Base-by-base conservation (phyloP, 2,329 filamentous ascomycete species). In the Davidsoniella australis region DNA sequence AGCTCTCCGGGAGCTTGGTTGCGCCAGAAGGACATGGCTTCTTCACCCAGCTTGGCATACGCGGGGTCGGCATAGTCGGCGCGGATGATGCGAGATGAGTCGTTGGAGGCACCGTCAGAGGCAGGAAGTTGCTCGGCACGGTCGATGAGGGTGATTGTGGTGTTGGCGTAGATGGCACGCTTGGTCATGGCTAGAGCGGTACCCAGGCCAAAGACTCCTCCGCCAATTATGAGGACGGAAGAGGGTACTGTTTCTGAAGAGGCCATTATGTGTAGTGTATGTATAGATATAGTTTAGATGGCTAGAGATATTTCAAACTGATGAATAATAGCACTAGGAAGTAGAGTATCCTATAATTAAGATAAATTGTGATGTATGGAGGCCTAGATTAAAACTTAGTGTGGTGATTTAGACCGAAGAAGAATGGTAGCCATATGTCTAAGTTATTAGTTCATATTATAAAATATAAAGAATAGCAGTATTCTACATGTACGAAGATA, bases 11-110 rank as follows among this genome's bases (percentile, higher is more conserved):
- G 56, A 4, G 69, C 63, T 57, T 63, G 63, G 61, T 72, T 74
- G 57, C 81, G 76, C 84, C 78, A 91, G 59, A 73, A 68, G 16
- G 69, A 63, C 58, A 85, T 82, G 1, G 87, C 86, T 36, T 76
- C 68, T 16, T 75, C 71, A 17, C 81, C 86, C 42, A 96, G 76
- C 14, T 70, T 66, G 5, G 85, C 75, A 64, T 96, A 96, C 18
- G 79, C 74, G 0, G 75, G 67, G 59, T 89, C 79, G 4, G 84
- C 80, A 60, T 96, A 96, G 69, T 96, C 89, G 46, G 75, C 66
- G 50, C 78, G 71, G 55, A 82, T 69, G 56, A 81, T 78, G 55
- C 78, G 73, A 12, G 76, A 80, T 3, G 69, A 70, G 63, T 82
- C 78, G 58, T 80, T 70, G 55, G 72, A 77, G 46, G 76, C 71